Evolutionary conservation across 306 rosid genomes (phyloP), one percentile per base, ranked within the genome.

Genomic region (Malus sieversii): DNA sequence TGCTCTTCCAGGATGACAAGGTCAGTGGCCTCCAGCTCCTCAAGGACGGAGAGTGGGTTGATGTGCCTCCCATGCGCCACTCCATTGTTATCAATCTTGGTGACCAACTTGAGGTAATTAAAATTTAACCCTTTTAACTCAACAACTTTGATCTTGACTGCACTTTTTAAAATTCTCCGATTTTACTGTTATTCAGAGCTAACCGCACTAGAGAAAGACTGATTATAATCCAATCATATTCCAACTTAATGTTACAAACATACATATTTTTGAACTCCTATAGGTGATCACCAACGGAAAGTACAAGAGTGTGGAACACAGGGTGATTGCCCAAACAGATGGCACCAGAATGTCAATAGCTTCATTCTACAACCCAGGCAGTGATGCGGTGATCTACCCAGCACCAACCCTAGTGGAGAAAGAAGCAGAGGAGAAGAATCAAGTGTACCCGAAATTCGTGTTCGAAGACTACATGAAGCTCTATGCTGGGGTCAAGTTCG

Each of bases 391-490:
- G 13, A 94, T 94, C 72, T 88, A 78, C 80, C 98, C 98, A 11
- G 94, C 95, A 40, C 92, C 95, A 66, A 35, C 74, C 48, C 75
- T 94, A 61, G 79, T 94, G 75, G 97, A 83, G 89, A 91, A 71
- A 78, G 93, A 88, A 38, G 79, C 83, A 61, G 87, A 75, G 62
- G 87, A 93, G 73, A 88, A 90, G 76, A 84, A 58, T n/a, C 81
- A 88, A 8, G 42, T 89, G n/a, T 93, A 93, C 79, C 98, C 98
- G 19, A 91, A 90, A 75, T 93, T 93, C 68, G 96, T 93, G 5
- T 93, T 93, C 71, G 94, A 88, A 53, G 97, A 93, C 45, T 93
- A 93, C 82, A 93, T 93, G 98, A 90, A 93, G 76, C 91, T 91
- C 35, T 93, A 93, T 75, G 81, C 92, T 46, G 77, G 38, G 2